Base-by-base conservation (phyloP, 164 flowering plant species). In the Annona squamosa region DNA sequence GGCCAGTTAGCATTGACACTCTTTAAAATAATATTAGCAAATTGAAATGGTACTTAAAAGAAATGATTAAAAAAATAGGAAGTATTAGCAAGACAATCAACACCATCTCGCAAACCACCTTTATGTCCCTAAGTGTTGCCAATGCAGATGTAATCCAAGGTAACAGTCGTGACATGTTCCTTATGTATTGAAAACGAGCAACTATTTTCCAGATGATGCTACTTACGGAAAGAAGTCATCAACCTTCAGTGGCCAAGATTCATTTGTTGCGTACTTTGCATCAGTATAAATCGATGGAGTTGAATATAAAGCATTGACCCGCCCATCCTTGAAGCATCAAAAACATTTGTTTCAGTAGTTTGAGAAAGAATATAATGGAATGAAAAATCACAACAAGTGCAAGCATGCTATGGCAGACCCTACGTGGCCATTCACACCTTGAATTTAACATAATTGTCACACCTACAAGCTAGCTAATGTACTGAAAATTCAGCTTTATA, bases 161-260 rank as follows among this genome's bases (percentile, higher is more conserved):
- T 26, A 26, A 26, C 37, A 26, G 37, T 26, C 37, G 37, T 26
- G 1, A 26, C 37, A 26, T 42, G 7, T 44, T 66, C 68, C 17
- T 19, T 66, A 43, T 12, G 68, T 6, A 64, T 12, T 37, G 37
- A 19, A 13, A 64, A 42, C 12, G 13, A 42, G 44, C n/a, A 41
- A 66, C 4, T 3, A 42, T 66, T 4, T 44, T 59, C 62, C 72
- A 61, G 71, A 72, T 45, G 7, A 47, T 44, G 16, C 46, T 76
- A 87, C 98, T 89, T 77, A 95, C 98, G 97, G 98, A 76, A 95
- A 95, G 76, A 79, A 95, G 74, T 95, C 99, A 68, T 87, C 92
- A 16, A 87, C 84, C 80, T 95, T 95, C 69, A 90, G 75, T 9
- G 97, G 97, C 99, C 99, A 95, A n/a, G 84, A 63, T 70, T 83